Base-by-base conservation (phyloP, 768 basidiomycete genomes). In the Leucocoprinus sp. region DNA sequence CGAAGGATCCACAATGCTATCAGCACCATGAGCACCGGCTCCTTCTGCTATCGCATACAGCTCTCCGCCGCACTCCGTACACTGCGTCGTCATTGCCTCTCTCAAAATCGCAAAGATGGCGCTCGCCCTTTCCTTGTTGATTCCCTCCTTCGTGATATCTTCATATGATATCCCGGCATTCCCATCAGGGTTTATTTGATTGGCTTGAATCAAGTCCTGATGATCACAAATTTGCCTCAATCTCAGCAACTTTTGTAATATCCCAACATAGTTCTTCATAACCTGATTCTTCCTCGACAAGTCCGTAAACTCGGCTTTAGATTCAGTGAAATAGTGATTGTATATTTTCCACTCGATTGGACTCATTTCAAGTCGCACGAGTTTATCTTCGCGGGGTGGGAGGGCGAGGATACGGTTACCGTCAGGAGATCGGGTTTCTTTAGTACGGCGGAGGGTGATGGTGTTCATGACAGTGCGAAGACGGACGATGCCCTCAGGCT, bases 201-300 rank as follows among this genome's bases (percentile, higher is more conserved):
- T 84, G 34, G 80, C 81, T 56, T 84, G 75, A 3, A 97, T 85
- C 27, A 97, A 74, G 56, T 91, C 90, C 55, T 77, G 89, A 64
- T 99, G 95, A 59, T 97, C 93, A 64, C 96, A 99, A 39, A 98
- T 98, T 68, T 98, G 95, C 43, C 96, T 86, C 37, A 99, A 74
- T 18, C 93, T 88, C 42, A 99, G 71, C 48, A 98, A 89, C 71
- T 93, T 93, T 64, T 97, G 95, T 54, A 99, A 64, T 56, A 99
- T 95, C 44, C 92, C 91, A 53, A 96, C 96, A 59, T 95, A 96
- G 60, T 96, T 97, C 76, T 96, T 96, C 84, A 93, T 89, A 43
- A 96, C 84, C 61, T 92, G 86, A 55, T 93, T 91, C 64, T 85
- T 89, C 62, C 81, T 72, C 23, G 85, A 80, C 52, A 97, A 70